Evolutionary conservation across 306 rosid species (phyloP), one percentile per base, ranked within the genome.

Genomic region (Lathyrus oleraceus): DNA sequence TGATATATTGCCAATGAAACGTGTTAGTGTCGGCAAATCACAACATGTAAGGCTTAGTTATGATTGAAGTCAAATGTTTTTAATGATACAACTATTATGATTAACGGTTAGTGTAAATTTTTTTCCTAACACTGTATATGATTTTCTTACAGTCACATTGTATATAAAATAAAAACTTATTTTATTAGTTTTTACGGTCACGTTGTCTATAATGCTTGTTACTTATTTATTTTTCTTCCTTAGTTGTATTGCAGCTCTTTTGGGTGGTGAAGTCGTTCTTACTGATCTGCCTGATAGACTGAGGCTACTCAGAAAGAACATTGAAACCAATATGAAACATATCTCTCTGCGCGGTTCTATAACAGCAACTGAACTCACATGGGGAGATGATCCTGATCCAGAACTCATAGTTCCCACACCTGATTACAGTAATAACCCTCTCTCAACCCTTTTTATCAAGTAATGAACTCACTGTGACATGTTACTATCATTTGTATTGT

Each of bases 221-320:
- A n/a, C 78, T 75, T 78, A 54, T 71, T 58, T 60, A 62, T 63
- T 76, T 71, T 14, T 72, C 28, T 43, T 78, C 73, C 40, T 14
- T 89, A 90, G 95, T 70, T 88, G 90, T 76, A 78, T 88, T 81
- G 96, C 97, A 61, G 89, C 96, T 77, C 92, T 88, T 75, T 72
- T 91, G 84, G 96, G 96, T 23, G 85, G 91, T 58, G 84, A 83
- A 69, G 97, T 86, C 71, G 10, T 80, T 77, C 91, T 88, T 35
- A 88, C 92, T 8, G 96, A 88, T 85, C 79, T 88, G 70, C 90
- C 87, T 60, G 97, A 91, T 85, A 85, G 96, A 77, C 73, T 91
- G 57, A 84, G 87, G 76, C 75, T 91, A 59, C 87, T 88, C 53
- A 83, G 74, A 78, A 88, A 86, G 83, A 91, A 91, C 71, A 70